Base-by-base conservation (phyloP, 345 rosid species). In the Mallotus nudiflorus region DNA sequence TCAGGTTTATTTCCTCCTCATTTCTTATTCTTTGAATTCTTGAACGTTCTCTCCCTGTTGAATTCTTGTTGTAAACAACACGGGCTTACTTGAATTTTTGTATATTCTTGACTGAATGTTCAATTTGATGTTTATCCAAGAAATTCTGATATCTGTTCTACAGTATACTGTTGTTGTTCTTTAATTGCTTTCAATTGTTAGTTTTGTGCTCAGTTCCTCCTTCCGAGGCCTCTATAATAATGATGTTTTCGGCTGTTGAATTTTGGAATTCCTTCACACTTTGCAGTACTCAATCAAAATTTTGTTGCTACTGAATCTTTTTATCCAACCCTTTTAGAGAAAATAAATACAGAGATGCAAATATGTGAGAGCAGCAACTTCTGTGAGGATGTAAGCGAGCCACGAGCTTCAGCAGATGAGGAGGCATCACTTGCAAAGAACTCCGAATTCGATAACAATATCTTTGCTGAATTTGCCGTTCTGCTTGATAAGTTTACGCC, bases 401-500 rank as follows among this genome's bases (percentile, higher is more conserved):
- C 81, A 11, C 73, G 77, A 48, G 69, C 67, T 42, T 80, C 75
- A 18, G 71, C 68, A 53, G 81, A 84, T 48, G 85, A 75, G 48
- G 75, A 80, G 1, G 63, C 78, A 39, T 82, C 75, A 44, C 37
- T 75, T 28, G 82, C 84, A 1, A 86, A 73, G 72, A 75, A 24
- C 40, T 64, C 71, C 4, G 86, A 68, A 6, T 70, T 46, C 3
- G 87, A 82, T 40, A 69, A 66, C 18, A 87, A 81, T 51, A 37
- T 75, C 6, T 73, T 81, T 40, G 31, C 76, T 46, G 86, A 85
- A 22, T 82, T 87, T 72, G 74, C 79, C 1, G 28, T 14, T 75
- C 68, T 85, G 64, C 64, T 82, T 24, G 83, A 84, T 74, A 89
- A 84, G 61, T 86, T 89, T 33, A 39, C 52, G 12, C 81, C 80